These are phyloP conservation scores for Glycine soja DNA, from an alignment of 306 rosid genomes.

Conservation along the genomic window DNA sequence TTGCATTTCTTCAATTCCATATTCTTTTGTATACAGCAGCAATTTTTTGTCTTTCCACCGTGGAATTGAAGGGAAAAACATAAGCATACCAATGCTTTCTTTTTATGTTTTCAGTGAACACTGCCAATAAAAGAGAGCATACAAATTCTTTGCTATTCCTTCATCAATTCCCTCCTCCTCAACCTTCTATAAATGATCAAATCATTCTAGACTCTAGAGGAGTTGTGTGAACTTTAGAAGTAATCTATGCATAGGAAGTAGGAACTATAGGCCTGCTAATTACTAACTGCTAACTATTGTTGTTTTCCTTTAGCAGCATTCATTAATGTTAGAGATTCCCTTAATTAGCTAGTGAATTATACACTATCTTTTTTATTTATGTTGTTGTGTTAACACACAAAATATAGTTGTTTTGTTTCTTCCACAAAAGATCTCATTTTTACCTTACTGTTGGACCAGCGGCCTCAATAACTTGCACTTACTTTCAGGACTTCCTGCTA, in stretches of 20 bases:
- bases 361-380: neutral
- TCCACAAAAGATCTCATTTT: constrained; percentile 34
- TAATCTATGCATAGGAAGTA: neutral
- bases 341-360: constrained; percentile 23
- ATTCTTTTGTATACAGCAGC: neutral
- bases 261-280: constrained; percentile 8
- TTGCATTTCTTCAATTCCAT: constrained; percentile 18
- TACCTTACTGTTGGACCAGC: too few relatives aligned
- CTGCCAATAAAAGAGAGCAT: constrained; percentile 23
- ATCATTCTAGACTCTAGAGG: neutral
- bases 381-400: neutral
- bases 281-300: neutral
- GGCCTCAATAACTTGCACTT: too few relatives aligned
- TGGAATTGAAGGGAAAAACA: neutral
- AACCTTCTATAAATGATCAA: neutral
- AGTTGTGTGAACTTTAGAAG: neutral
- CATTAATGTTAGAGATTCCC: constrained; percentile 8
- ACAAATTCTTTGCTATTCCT: neutral
- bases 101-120: constrained; percentile 10
- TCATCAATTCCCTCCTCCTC: neutral
- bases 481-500: constrained; percentile 44
- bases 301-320: neutral
- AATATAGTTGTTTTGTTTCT: constrained; percentile 18
- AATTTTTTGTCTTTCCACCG: neutral
- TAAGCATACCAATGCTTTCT: neutral